Evolutionary conservation across 2,329 filamentous ascomycete genomes (phyloP).

Genomic region (Exophiala viscosa): DNA sequence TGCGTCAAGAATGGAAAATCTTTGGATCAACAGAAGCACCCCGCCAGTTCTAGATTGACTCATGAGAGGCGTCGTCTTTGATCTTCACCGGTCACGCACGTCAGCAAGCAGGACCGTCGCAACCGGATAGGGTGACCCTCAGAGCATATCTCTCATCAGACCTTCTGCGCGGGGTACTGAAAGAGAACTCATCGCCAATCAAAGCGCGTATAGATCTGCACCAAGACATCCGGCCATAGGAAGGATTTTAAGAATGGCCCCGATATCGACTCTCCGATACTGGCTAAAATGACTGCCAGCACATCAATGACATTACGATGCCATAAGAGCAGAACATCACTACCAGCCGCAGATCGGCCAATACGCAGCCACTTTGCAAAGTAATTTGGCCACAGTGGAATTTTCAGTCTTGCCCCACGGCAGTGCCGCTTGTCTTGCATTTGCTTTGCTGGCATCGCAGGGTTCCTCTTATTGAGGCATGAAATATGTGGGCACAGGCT

Average conservation of each 20-base stretch:
- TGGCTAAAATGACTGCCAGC: slow-evolving; percentile 29
- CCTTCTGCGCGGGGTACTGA: slow-evolving; percentile 15
- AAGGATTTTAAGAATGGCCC: slow-evolving; percentile 21
- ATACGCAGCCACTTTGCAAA: slow-evolving; percentile 22
- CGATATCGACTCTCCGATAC: slow-evolving; percentile 25
- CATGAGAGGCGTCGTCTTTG: slow-evolving; percentile 1
- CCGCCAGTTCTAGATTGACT: not conserved
- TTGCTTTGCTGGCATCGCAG: slow-evolving; percentile 30
- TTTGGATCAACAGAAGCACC: not conserved
- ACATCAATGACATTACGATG: slow-evolving; percentile 29
- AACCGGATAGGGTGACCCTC: slow-evolving; percentile 8
- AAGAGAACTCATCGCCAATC: slow-evolving; percentile 15
- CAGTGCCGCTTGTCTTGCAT: slow-evolving; percentile 21
- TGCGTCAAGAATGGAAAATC: slow-evolving; percentile 14
- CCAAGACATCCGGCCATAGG: slow-evolving; percentile 11
- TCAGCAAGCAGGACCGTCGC: slow-evolving; percentile 15
- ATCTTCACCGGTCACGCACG: slow-evolving; percentile 21
- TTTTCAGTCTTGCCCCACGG: slow-evolving; percentile 27
- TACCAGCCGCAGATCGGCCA: slow-evolving; percentile 19
- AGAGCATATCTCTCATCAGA: slow-evolving; percentile 3
- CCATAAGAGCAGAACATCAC: slow-evolving; percentile 17
- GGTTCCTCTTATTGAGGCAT: slow-evolving; percentile 17
- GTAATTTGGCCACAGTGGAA: slow-evolving; percentile 29
- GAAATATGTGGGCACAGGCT: slow-evolving; percentile 17
- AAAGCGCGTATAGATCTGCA: slow-evolving; percentile 24